Base-by-base conservation (phyloP, 148 eudicot genomes). In the Silene latifolia region DNA sequence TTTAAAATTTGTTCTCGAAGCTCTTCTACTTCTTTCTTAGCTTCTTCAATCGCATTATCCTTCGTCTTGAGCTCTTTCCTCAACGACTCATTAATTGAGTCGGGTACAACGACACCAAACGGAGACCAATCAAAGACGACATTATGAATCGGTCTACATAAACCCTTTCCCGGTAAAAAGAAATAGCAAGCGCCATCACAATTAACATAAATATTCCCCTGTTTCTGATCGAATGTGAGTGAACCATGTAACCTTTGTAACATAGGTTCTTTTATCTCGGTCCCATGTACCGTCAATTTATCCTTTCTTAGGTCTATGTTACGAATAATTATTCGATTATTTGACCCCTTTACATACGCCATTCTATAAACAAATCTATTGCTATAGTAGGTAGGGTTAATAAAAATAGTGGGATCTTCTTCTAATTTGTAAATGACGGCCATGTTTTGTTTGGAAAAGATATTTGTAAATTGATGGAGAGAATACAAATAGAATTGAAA, bases 101-200 rank as follows among this genome's bases (percentile, higher is more conserved):
- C 62, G 23, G 80, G 77, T 0, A 81, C 65, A 1, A 77, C 19
- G 59, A 77, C 74, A 8, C 76, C 77, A 42, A 77, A 81, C 3
- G 25, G 54, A 6, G 83, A 77, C 83, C 83, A 81, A 77, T 81
- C 83, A 68, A 72, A 81, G 73, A 81, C 57, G 35, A 25, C 48
- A 68, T 81, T 77, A 14, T 77, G 25, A 63, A 81, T 72, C 24
- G 83, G 74, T 54, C 63, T 72, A 77, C 59, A 77, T 14, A 70
- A 24, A 66, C 76, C 80, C 39, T 48, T 77, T 3, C 80, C 83
- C 0, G 74, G 29, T 0, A 72, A 35, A n/a, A 67, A 2, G 24
- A 81, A 67, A 77, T 73, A 81, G 12, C 83, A 81, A 61, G 83
- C 83, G 14, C 83, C 83, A 3, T 48, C 13, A 32, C 80, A 77